Conservation (phyloP, 2,329 filamentous ascomycete species). For the Arthrobotrys pseudoclavata region DNA sequence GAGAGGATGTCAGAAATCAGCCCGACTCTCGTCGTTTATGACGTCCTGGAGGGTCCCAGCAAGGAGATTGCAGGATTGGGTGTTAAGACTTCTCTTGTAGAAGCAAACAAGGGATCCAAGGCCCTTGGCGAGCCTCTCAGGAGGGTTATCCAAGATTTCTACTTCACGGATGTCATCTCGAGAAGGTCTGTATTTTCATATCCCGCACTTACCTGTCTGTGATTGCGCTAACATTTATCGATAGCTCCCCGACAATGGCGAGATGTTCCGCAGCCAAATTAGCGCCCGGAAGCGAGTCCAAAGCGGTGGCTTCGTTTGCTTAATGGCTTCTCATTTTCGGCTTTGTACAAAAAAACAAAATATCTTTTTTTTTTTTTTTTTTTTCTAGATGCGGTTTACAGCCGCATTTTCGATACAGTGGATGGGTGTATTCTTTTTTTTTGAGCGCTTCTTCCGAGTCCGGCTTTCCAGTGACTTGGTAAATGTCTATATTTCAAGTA, state of each 20-base stretch:
- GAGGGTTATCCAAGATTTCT: slow-evolving; percentile 94
- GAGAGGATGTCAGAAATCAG: slow-evolving; percentile 97
- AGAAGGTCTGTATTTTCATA: slow-evolving; percentile 77
- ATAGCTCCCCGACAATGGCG: slow-evolving; percentile 96
- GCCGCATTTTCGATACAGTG: slow-evolving; percentile 37
- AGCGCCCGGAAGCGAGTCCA: slow-evolving; percentile 56
- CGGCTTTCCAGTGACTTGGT: slow-evolving; percentile 23
- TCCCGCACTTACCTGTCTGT: background rate
- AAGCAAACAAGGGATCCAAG: slow-evolving; percentile 92
- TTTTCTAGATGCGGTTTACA: slow-evolving; percentile 19
- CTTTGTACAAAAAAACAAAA: slow-evolving; percentile 43
- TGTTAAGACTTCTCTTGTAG: slow-evolving; percentile 91
- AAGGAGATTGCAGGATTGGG: slow-evolving; percentile 59
- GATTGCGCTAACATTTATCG: slow-evolving; percentile 59
- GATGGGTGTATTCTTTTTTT: slow-evolving; percentile 40
- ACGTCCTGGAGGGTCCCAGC: slow-evolving; percentile 80
- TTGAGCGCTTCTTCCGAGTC: slow-evolving; percentile 48
- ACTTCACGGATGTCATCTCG: slow-evolving; percentile 96
- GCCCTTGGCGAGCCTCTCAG: slow-evolving; percentile 80
- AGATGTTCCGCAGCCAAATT: slow-evolving; percentile 95
- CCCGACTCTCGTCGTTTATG: slow-evolving; percentile 88
- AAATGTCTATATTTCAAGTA: slow-evolving; percentile 55
- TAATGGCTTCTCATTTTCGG: slow-evolving; percentile 34
- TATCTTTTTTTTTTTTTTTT: background rate
- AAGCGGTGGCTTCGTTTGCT: slow-evolving; percentile 56